Base-by-base conservation (phyloP, 225 moss, liverwort and hornwort genomes). In the Sphagnum contortum region DNA sequence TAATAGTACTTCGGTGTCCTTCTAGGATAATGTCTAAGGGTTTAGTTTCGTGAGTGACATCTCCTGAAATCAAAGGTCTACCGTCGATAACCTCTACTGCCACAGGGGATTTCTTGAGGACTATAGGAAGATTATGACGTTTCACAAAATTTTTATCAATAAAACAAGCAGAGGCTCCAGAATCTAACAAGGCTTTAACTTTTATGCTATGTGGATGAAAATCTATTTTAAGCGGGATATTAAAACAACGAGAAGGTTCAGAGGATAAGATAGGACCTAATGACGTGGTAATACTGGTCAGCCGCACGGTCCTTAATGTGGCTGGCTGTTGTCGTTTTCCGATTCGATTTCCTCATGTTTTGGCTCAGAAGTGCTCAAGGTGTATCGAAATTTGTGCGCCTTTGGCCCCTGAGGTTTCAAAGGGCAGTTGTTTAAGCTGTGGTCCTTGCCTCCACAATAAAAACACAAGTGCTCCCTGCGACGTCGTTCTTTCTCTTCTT, bases 31-130 rank as follows among this genome's bases (percentile, higher is more conserved):
- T 55, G 11, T 55, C 54, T 55, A 55, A 6, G 8, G 11, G 11
- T 6, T 7, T 55, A 55, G 54, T 55, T 11, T 55, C 11, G 54
- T 11, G 54, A 55, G 11, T 55, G 11, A 55, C 11, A 11, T 55
- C 54, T 55, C 11, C 54, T 55, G 11, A 55, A 6, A 55, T 55
- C 8, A 55, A 55, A 13, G 48, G 54, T 70, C 12, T 44, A 14
- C 61, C 63, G 57, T 70, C 70, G 10, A 59, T 68, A 11, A 68
- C 59, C 6, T 68, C 59, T 59, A 64, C 44, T 1, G 63, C 29
- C 0, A 64, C 2, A n/a, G 10, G 56, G n/a, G 54, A 55, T 2
- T 55, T 55, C 11, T 55, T 6, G 11, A 55, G 54, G 54, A 55
- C 54, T 55, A 55, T 7, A 6, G 54, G 54, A 6, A 55, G 54